Percentiles rank a stretch among this genome's conserved stretches.
Evolutionary conservation across 768 basidiomycete genomes (phyloP).

Genomic region (Kwoniella sp.): DNA sequence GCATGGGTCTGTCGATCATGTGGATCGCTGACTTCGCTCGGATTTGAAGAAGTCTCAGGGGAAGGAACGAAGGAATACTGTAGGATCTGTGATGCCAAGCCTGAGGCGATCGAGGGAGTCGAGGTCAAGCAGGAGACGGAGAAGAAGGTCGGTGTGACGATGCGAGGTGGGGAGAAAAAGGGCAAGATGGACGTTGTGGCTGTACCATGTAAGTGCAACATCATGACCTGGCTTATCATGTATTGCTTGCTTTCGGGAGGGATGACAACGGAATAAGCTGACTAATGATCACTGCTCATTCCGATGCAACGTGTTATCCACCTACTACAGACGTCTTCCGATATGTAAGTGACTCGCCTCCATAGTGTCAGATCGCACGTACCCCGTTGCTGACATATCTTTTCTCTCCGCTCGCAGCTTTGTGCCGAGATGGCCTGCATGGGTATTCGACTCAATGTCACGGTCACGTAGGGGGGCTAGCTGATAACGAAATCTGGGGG

Average conservation of each 20-base stretch:
- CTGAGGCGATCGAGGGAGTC: slow-evolving; percentile 54
- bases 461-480: slow-evolving; percentile 63
- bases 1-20: slow-evolving; percentile 98
- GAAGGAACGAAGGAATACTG: slow-evolving; percentile 75
- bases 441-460: slow-evolving; percentile 89
- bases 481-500: too few species aligned
- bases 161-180: slow-evolving; percentile 48
- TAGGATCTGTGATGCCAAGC: slow-evolving; percentile 70
- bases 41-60: slow-evolving; percentile 82
- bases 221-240: too few species aligned
- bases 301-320: too few species aligned
- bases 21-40: slow-evolving; percentile 91
- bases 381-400: background rate
- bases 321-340: slow-evolving; percentile 48
- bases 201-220: slow-evolving; percentile 74
- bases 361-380: too few species aligned
- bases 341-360: slow-evolving; percentile 36
- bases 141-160: slow-evolving; percentile 52
- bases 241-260: too few species aligned
- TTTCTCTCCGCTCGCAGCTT: slow-evolving; percentile 27
- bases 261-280: background rate
- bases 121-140: slow-evolving; percentile 66
- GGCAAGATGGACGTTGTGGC: slow-evolving; percentile 86
- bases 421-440: slow-evolving; percentile 89
- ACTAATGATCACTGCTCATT: slow-evolving; percentile 12